Evolutionary conservation across 345 rosid species (phyloP).

Genomic region (Erodium maritimum): DNA sequence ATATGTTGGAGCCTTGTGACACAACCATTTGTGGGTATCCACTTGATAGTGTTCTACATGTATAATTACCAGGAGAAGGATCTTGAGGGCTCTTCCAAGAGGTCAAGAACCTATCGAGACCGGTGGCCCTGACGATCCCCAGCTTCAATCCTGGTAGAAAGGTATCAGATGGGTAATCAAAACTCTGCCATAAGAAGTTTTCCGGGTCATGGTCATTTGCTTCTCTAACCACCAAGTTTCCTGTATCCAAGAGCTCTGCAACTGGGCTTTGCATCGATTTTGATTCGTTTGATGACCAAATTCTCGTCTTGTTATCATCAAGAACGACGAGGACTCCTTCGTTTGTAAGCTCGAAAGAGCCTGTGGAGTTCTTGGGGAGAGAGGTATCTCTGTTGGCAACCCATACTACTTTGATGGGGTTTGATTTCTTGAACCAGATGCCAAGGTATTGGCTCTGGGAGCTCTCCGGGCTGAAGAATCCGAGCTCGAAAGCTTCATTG

Average conservation of each 20-base stretch:
- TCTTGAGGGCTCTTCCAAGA: slow-evolving; percentile 27
- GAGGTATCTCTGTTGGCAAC: slow-evolving; percentile 39
- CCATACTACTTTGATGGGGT: slow-evolving; percentile 22
- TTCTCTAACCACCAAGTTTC: slow-evolving; percentile 16
- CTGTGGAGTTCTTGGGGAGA: slow-evolving; percentile 9
- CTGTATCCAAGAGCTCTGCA: slow-evolving; percentile 13
- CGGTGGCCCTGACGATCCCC: slow-evolving; percentile 2
- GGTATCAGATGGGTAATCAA: slow-evolving; percentile 9
- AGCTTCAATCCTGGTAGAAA: slow-evolving; percentile 12
- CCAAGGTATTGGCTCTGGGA: slow-evolving; percentile 18
- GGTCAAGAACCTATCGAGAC: slow-evolving; percentile 11
- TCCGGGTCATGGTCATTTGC: neutral
- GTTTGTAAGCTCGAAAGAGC: slow-evolving; percentile 5
- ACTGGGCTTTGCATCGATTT: slow-evolving; percentile 2
- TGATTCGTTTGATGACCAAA: slow-evolving; percentile 4
- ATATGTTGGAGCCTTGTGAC: slow-evolving; percentile 9
- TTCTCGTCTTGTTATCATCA: neutral
- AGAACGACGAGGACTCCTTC: slow-evolving; percentile 8
- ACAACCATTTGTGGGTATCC: slow-evolving; percentile 18
- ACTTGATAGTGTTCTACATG: slow-evolving; percentile 5
- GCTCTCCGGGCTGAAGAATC: slow-evolving; percentile 18
- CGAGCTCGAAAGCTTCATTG: slow-evolving; percentile 14
- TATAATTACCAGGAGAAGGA: slow-evolving; percentile 30
- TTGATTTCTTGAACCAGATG: slow-evolving; percentile 22
- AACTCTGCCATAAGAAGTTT: slow-evolving; percentile 6